Conservation (phyloP, 768 basidiomycete species). For the Trametes cinnabarina region DNA sequence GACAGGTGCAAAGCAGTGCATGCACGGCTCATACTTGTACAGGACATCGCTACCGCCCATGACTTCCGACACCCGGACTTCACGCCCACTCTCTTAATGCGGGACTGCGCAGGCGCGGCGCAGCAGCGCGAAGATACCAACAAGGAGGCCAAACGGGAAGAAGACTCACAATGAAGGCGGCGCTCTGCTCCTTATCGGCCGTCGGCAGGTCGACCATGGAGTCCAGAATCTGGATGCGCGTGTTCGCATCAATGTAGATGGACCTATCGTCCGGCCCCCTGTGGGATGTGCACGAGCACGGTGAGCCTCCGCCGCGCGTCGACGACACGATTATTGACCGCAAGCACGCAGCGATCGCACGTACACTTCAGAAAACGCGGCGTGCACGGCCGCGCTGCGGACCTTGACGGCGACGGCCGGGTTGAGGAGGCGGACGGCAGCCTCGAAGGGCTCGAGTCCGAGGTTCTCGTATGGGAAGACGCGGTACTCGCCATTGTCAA, state of each 20-base stretch:
- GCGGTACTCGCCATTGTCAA: conserved; percentile 46
- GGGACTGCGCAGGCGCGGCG: background rate
- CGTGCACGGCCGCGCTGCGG: conserved; percentile 49
- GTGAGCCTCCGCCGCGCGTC: conserved; percentile 8
- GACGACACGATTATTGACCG: background rate
- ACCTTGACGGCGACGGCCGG: conserved; percentile 56
- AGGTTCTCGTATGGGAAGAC: conserved; percentile 56
- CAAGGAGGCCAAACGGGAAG: background rate
- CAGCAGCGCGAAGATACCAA: background rate
- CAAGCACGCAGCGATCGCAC: conserved; percentile 13
- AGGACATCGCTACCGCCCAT: no score
- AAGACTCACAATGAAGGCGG: conserved; percentile 73
- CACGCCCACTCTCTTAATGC: background rate
- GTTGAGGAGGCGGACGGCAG: conserved; percentile 50
- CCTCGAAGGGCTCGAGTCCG: conserved; percentile 53
- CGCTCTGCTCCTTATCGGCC: conserved; percentile 50
- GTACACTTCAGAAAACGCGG: conserved; percentile 48
- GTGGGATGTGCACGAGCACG: background rate
- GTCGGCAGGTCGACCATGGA: conserved; percentile 73
- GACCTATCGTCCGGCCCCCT: conserved; percentile 36
- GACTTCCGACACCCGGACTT: no score
- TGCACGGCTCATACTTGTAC: no score
- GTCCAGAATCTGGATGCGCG: conserved; percentile 82
- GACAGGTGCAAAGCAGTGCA: background rate
- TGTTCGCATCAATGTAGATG: conserved; percentile 47